A percentile compares a stretch with the other conserved stretches of the same genome.
Evolutionary conservation across 805 yeast species (phyloP).

Genomic region (Yarrowia sp.): DNA sequence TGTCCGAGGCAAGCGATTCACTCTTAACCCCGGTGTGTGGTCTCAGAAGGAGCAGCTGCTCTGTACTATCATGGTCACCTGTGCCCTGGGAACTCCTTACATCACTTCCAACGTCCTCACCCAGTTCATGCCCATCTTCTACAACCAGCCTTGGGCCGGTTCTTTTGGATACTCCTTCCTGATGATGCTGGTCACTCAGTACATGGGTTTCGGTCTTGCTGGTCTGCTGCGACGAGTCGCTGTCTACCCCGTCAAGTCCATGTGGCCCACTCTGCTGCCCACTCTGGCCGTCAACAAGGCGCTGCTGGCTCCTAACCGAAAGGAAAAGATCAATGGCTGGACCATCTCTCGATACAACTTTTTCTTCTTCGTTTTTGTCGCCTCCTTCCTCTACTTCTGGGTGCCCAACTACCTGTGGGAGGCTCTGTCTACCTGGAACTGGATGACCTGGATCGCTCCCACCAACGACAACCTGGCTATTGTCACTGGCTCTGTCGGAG

Average conservation of each 20-base stretch:
- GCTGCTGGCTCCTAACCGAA: slow-evolving; percentile 39
- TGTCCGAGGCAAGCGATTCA: slow-evolving; percentile 32
- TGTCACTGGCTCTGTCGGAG: slow-evolving; percentile 53
- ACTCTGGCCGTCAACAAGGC: slow-evolving; percentile 46
- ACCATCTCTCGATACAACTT: slow-evolving; percentile 51
- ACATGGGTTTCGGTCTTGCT: slow-evolving; percentile 52
- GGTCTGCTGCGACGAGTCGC: slow-evolving; percentile 54
- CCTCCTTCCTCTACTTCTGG: slow-evolving; percentile 59
- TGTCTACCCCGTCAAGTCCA: slow-evolving; percentile 45
- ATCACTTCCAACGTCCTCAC: slow-evolving; percentile 27
- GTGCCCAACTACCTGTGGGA: slow-evolving; percentile 64
- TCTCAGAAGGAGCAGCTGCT: slow-evolving; percentile 60
- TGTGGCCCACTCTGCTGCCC: slow-evolving; percentile 56
- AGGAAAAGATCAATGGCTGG: slow-evolving; percentile 59
- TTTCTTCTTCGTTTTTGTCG: slow-evolving; percentile 45
- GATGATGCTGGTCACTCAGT: slow-evolving; percentile 48
- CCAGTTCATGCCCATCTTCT: slow-evolving; percentile 28
- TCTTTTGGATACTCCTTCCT: slow-evolving; percentile 46
- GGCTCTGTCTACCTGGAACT: slow-evolving; percentile 60
- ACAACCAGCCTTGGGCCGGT: slow-evolving; percentile 30
- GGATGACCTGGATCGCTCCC: slow-evolving; percentile 57
- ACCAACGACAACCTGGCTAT: slow-evolving; percentile 58
- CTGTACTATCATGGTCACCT: slow-evolving; percentile 44
- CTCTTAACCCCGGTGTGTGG: slow-evolving; percentile 65
- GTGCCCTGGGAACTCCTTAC: slow-evolving; percentile 45